Conservation (phyloP, 495 filamentous ascomycete species). For the Astrothelium subdiscretum region DNA sequence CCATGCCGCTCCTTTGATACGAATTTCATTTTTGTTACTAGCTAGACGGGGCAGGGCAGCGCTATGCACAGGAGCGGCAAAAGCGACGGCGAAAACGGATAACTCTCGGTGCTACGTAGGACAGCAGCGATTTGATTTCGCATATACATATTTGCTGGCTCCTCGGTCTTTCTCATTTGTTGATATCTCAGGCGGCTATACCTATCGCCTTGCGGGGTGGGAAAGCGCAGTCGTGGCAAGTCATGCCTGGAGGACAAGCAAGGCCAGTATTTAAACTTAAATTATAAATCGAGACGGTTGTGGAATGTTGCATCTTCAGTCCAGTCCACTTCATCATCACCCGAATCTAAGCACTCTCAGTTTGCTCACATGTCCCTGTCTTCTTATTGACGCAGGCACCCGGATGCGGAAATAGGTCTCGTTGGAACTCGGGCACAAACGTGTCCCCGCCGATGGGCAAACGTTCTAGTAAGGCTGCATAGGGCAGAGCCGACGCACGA, state of each 20-base stretch:
- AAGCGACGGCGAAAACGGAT: not conserved
- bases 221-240: not conserved
- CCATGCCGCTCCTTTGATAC: not conserved
- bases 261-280: not conserved
- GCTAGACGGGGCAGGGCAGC: not conserved
- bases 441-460: not conserved
- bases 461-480: slow-evolving; percentile 1
- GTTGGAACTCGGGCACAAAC: not conserved
- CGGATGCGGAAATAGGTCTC: not conserved
- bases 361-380: not conserved
- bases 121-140: not conserved
- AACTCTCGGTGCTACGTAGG: not conserved
- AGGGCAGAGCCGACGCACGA: not conserved
- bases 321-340: not conserved
- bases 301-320: not conserved
- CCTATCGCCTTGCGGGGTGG: not conserved
- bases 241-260: not conserved
- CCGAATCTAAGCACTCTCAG: not conserved
- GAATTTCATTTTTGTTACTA: not conserved
- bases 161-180: not conserved
- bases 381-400: not conserved
- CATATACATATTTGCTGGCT: not conserved
- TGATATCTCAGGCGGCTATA: slow-evolving; percentile 1
- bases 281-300: not conserved
- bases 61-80: not conserved